Conservation (phyloP, 2,329 filamentous ascomycete species). For the Penicillium nordicum region DNA sequence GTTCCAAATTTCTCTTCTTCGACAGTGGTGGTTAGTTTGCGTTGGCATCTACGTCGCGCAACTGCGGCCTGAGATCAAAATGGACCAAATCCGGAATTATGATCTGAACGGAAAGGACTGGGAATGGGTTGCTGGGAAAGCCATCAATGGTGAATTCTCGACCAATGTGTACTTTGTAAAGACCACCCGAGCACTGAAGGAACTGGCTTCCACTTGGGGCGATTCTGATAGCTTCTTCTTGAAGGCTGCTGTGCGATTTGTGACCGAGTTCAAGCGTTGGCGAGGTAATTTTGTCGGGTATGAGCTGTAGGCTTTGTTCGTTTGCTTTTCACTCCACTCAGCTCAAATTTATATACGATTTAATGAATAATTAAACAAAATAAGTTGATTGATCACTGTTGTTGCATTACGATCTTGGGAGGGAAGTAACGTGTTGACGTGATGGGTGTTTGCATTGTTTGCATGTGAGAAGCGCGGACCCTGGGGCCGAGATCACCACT, state of each 20-base stretch:
- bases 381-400: not conserved
- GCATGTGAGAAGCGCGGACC: not conserved
- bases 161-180: constrained; percentile 85
- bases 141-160: constrained; percentile 63
- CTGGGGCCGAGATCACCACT: not conserved
- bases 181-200: constrained; percentile 60
- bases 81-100: constrained; percentile 58
- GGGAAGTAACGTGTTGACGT: not conserved
- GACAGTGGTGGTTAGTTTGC: constrained; percentile 86
- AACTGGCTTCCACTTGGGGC: constrained; percentile 40
- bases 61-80: constrained; percentile 67
- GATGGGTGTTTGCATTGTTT: constrained; percentile 11
- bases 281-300: constrained; percentile 50
- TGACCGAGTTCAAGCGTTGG: constrained; percentile 58
- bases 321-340: not conserved
- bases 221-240: constrained; percentile 46
- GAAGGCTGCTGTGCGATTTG: constrained; percentile 51
- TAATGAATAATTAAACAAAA: not conserved
- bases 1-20: constrained; percentile 69
- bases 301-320: not conserved
- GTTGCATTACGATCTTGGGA: not conserved
- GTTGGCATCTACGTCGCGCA: constrained; percentile 74
- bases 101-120: constrained; percentile 67
- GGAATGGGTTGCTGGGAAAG: constrained; percentile 70
- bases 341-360: not conserved